Base-by-base conservation (phyloP, 352 stramenopile species). In the Pythium vanterpoolii region DNA sequence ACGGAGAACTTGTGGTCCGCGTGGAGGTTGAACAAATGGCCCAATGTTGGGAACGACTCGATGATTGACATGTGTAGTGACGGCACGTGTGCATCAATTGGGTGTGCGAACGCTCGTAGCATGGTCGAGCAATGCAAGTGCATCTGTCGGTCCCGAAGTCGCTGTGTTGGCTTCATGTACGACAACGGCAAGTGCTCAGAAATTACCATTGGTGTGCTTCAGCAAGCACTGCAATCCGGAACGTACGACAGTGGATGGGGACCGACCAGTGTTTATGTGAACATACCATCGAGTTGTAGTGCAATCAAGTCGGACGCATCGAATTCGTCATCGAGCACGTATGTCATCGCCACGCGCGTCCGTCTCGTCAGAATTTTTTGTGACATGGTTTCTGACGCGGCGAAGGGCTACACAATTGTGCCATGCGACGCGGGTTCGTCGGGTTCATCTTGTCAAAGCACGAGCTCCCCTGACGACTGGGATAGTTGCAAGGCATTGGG, bases 401-500 rank as follows among this genome's bases (percentile, higher is more conserved):
- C 61, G 3, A 80, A 79, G 42, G 78, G 78, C 1, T 87, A 86
- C 59, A 88, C 76, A 18, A 58, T 79, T 19, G 57, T 84, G 5
- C 75, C 78, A 1, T 88, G 78, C 33, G 67, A 79, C 36, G 44
- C 64, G 6, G 72, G 69, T 21, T 65, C 69, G 3, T 76, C 26
- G 4, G 69, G 78, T 24, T 39, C 64, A 5, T 23, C 48, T n/a
- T 88, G 78, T 26, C 55, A 50, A 21, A 50, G 33, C 7, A 83
- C 60, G 9, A 58, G 50, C 31, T 68, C 68, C 4, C 72, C 73
- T 2, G 74, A 69, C 39, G 73, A 84, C 33, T 52, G 51, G 50
- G 73, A 85, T 49, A 79, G 54, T 27, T 88, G 76, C 66, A 86
- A 84, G 27, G 42, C 53, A 1, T 70, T 88, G 60, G 78, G 78